Conservation (phyloP, 257 asterid species). For the Penstemon barbatus region DNA sequence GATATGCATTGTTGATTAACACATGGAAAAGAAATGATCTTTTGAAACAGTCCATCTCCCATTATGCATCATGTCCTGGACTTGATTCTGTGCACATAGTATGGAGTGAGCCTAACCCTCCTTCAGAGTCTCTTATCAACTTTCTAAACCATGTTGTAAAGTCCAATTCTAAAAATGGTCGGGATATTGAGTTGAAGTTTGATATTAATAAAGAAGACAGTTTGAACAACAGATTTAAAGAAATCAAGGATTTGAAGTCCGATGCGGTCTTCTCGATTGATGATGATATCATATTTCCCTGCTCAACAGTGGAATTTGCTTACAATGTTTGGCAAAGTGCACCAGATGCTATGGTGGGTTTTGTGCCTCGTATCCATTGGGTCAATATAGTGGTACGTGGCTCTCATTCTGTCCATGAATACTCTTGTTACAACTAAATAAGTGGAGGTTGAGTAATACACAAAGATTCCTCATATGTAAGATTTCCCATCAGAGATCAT, state of each 20-base stretch:
- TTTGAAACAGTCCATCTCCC: constrained; percentile 71
- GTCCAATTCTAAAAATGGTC: constrained; percentile 48
- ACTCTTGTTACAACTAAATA: too few relatives aligned
- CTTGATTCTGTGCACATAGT: constrained; percentile 63
- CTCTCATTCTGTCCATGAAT: constrained; percentile 6
- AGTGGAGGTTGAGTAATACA: constrained; percentile 11
- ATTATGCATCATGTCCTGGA: constrained; percentile 70
- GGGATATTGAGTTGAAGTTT: constrained; percentile 57
- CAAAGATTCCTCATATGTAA: neutral
- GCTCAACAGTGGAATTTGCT: constrained; percentile 69
- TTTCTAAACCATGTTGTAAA: constrained; percentile 49
- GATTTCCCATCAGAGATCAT: neutral
- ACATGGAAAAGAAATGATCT: constrained; percentile 94
- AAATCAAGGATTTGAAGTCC: constrained; percentile 67
- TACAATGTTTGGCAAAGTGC: constrained; percentile 81
- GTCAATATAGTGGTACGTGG: constrained; percentile 54
- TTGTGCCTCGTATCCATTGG: constrained; percentile 91
- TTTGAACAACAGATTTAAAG: constrained; percentile 84
- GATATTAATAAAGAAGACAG: constrained; percentile 78
- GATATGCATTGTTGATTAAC: constrained; percentile 75
- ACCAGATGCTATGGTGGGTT: constrained; percentile 84
- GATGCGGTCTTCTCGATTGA: constrained; percentile 84
- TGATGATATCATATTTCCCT: constrained; percentile 79
- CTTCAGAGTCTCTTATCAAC: constrained; percentile 57
- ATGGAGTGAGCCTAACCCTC: constrained; percentile 32